These are phyloP conservation scores for Porphyrellus sp. DNA, from an alignment of 1,284 basidiomycete species.

Conservation along the genomic window DNA sequence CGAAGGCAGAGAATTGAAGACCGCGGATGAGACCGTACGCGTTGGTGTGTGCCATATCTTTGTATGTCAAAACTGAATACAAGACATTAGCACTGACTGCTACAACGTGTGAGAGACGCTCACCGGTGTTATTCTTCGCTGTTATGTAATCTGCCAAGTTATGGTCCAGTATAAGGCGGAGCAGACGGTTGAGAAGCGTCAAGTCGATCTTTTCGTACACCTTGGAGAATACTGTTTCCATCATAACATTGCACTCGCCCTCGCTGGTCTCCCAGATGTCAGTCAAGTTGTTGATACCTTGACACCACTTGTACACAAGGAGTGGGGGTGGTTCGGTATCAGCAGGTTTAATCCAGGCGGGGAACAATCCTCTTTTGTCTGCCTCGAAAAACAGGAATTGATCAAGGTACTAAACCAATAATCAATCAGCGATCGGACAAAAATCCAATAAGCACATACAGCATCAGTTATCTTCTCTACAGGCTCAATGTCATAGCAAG, in stretches of 20 bases:
- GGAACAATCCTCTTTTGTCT: conserved; percentile 96
- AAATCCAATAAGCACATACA: conserved; percentile 40
- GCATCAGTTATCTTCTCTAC: conserved; percentile 99
- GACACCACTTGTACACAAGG: conserved; percentile 96
- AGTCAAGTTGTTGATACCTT: conserved; percentile 89
- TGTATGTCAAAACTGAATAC: conserved; percentile 76
- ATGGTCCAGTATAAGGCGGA: conserved; percentile 93
- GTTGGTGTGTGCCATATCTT: conserved; percentile 92
- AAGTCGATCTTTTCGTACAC: conserved; percentile 98
- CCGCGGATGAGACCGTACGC: conserved; percentile 92
- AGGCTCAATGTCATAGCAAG: conserved; percentile 96
- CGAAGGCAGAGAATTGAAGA: conserved; percentile 93
- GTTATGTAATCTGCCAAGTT: conserved; percentile 98
- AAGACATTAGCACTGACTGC: not conserved
- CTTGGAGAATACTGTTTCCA: conserved; percentile 95
- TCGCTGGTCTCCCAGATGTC: conserved; percentile 97
- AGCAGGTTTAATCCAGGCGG: conserved; percentile 95
- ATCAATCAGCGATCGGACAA: conserved; percentile 17
- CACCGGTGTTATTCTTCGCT: conserved; percentile 91
- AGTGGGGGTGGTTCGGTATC: conserved; percentile 95
- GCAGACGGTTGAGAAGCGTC: conserved; percentile 87
- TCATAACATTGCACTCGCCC: conserved; percentile 94
- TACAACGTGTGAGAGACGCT: conserved; percentile 12
- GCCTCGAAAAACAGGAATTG: conserved; percentile 89
- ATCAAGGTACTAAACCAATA: conserved; percentile 68